phyloP scores from a whole-genome alignment of 148 eudicot species.

The Vaccinium myrtillus region DNA sequence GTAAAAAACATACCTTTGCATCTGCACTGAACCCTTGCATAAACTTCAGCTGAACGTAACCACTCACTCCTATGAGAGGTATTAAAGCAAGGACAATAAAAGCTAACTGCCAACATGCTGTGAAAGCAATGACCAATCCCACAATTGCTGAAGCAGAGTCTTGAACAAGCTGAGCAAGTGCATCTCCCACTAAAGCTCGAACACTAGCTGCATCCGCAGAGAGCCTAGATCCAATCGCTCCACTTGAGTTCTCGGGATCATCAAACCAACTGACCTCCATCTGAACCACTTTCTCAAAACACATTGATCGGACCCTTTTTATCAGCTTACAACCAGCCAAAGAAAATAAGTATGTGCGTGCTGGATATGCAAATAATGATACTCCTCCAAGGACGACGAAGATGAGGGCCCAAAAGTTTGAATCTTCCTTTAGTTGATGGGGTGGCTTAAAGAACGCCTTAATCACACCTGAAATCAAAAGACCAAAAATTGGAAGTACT shows the following conservation, averaged over 20 bases:
- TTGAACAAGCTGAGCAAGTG: conserved; percentile 69
- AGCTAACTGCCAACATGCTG: conserved; percentile 72
- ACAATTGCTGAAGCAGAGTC: conserved; percentile 49
- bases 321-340: conserved; percentile 50
- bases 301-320: conserved; percentile 37
- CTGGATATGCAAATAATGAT: conserved; percentile 31
- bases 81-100: conserved; percentile 61
- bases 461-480: conserved; percentile 32
- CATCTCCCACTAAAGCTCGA: conserved; percentile 79
- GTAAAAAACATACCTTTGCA: conserved; percentile 51
- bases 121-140: conserved; percentile 65
- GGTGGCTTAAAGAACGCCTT: conserved; percentile 39
- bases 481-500: conserved; percentile 40
- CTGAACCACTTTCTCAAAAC: conserved; percentile 63
- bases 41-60: conserved; percentile 58
- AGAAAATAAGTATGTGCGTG: conserved; percentile 41
- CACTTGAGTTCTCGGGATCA: conserved; percentile 69
- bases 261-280: conserved; percentile 92
- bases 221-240: conserved; percentile 72
- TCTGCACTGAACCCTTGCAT: conserved; percentile 75
- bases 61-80: conserved; percentile 67
- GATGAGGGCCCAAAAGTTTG: conserved; percentile 49
- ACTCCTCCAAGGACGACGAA: conserved; percentile 31
- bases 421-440: conserved; percentile 31
- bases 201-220: conserved; percentile 73